Percentiles rank a stretch among this genome's conserved stretches.
phyloP scores from a whole-genome alignment of 495 filamentous ascomycete species.

The Podospora bellae-mahoneyi region DNA sequence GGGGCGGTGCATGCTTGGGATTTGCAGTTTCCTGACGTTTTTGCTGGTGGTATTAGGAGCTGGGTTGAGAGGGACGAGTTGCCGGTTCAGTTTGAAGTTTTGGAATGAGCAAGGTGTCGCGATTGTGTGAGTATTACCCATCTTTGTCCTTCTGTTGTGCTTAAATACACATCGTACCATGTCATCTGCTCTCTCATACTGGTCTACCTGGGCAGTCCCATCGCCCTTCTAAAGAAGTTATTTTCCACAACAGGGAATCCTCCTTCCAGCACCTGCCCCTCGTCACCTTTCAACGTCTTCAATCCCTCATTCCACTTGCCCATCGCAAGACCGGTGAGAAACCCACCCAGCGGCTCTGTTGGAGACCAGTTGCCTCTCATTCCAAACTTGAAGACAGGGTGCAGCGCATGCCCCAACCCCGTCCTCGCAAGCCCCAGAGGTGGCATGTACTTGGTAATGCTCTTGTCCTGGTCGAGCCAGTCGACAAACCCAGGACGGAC shows the following conservation, averaged over 20 bases:
- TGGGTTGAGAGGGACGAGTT: constrained; percentile 33
- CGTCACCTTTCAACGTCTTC: constrained; percentile 43
- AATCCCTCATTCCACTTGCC: constrained; percentile 46
- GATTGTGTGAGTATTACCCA: too few species aligned
- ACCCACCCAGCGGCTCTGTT: constrained; percentile 40
- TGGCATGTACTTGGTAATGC: constrained; percentile 48
- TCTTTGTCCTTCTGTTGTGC: too few species aligned
- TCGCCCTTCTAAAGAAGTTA: constrained; percentile 45
- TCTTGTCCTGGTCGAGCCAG: constrained; percentile 39
- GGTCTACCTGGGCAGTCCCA: constrained; percentile 26
- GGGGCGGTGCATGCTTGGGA: constrained; percentile 38
- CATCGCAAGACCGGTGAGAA: constrained; percentile 57
- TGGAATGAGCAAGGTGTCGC: background rate
- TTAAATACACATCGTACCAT: too few species aligned
- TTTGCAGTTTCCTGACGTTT: constrained; percentile 34
- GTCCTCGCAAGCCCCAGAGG: constrained; percentile 12
- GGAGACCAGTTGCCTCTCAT: constrained; percentile 34
- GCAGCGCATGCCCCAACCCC: constrained; percentile 21
- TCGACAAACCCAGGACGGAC: constrained; percentile 57
- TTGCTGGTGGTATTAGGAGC: constrained; percentile 31
- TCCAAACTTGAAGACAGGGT: constrained; percentile 10
- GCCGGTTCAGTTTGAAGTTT: constrained; percentile 13
- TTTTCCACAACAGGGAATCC: constrained; percentile 49
- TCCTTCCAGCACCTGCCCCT: constrained; percentile 39
- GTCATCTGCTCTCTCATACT: too few species aligned